Base-by-base conservation (phyloP, 441 rosid species). In the Pelargonium myrrhifolium region DNA sequence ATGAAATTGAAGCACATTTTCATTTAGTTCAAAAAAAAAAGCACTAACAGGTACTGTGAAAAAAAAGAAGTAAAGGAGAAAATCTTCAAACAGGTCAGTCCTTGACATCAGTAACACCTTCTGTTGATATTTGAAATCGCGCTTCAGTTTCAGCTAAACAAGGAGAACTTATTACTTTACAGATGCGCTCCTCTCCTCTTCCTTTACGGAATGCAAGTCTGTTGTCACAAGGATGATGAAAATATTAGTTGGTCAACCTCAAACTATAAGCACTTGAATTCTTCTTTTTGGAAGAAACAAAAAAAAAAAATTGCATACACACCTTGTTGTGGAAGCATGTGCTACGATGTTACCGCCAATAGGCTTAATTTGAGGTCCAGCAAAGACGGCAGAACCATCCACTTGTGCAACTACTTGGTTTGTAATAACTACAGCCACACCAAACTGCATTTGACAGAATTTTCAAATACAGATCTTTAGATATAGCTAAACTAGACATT, bases 331-430 rank as follows among this genome's bases (percentile, higher is more conserved):
- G 47, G 99, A 88, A 71, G 99, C 97, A 84, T 93, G 96, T 62
- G 99, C 96, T 96, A 93, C 89, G 62, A 93, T 93, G 76, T 91
- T 89, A 43, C 99, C 97, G 65, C 96, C 99, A 31, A 89, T 93
- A 20, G 96, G 99, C 81, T 91, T 91, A 73, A 87, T 83, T 66
- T 93, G 99, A 69, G 99, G 99, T n/a, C 99, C 99, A 4, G 90
- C 93, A 65, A 93, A 93, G 65, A 93, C 71, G 59, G 96, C 96
- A 62, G 97, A 89, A 64, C 97, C 97, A 74, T 93, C 99, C 64
- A 93, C 97, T 84, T 93, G 97, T 21, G 97, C 96, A 59, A 93
- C 99, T 56, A 93, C 96, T 81, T 93, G 99, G 77, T 91, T 91
- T 5, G 97, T 91, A 55, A 93, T 91, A 40, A 93, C 96, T 55